phyloP scores from a whole-genome alignment of 768 basidiomycete species.

The Lactifluus subvellereus region DNA sequence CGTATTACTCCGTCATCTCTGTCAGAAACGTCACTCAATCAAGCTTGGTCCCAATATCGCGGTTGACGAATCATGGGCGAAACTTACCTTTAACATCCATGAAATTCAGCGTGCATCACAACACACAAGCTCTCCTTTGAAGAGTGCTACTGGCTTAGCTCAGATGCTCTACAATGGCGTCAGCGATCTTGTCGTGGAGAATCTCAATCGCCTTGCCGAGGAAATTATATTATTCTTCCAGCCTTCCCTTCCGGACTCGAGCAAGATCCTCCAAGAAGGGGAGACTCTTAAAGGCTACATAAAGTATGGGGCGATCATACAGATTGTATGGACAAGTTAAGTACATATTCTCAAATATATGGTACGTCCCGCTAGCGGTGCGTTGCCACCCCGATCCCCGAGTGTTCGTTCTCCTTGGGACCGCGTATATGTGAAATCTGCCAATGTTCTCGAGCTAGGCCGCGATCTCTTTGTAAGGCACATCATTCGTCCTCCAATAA shows the following conservation, averaged over 20 bases:
- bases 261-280: slow-evolving; percentile 68
- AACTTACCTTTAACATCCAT: slow-evolving; percentile 76
- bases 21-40: slow-evolving; percentile 45
- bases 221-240: slow-evolving; percentile 60
- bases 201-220: slow-evolving; percentile 73
- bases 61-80: slow-evolving; percentile 79
- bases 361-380: slow-evolving; percentile 43
- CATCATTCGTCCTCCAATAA: slow-evolving; percentile 77
- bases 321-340: slow-evolving; percentile 80
- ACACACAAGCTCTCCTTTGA: slow-evolving; percentile 82
- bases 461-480: slow-evolving; percentile 74
- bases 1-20: slow-evolving; percentile 59
- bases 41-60: slow-evolving; percentile 72
- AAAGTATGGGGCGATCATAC: slow-evolving; percentile 93
- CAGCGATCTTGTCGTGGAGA: slow-evolving; percentile 67
- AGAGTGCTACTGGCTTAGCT: slow-evolving; percentile 90
- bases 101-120: slow-evolving; percentile 65
- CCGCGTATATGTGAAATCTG: slow-evolving; percentile 73
- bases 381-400: slow-evolving; percentile 16
- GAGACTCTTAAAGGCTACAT: slow-evolving; percentile 69
- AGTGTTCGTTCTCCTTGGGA: slow-evolving; percentile 52
- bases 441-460: slow-evolving; percentile 78
- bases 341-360: slow-evolving; percentile 91
- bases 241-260: slow-evolving; percentile 71
- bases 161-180: slow-evolving; percentile 85